These are phyloP conservation scores for Amphibolis antarctica DNA, from an alignment of 106 monocot genomes.

Conservation along the genomic window DNA sequence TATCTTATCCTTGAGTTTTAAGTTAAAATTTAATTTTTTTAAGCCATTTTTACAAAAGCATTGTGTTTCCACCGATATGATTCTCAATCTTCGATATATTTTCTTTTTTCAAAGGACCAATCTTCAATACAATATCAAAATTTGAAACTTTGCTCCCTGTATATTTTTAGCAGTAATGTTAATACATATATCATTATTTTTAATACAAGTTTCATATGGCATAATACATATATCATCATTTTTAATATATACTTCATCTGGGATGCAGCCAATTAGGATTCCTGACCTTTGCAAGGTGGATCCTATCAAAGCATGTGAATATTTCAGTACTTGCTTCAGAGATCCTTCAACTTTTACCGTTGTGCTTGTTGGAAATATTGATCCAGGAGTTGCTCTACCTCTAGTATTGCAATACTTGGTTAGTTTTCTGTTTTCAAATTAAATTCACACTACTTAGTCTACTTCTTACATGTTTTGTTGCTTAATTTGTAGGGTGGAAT, in stretches of 20 bases:
- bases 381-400: constrained; percentile 58
- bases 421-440: constrained; percentile 12
- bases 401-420: constrained; percentile 90
- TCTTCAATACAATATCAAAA: too few species aligned
- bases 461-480: constrained; percentile 6
- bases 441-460: neutral
- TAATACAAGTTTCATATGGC: too few species aligned
- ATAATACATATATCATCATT: too few species aligned
- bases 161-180: too few species aligned
- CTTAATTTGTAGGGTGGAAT: constrained; percentile 76
- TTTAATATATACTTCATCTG: neutral
- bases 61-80: too few species aligned
- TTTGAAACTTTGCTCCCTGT: too few species aligned
- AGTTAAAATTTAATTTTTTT: too few species aligned
- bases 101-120: too few species aligned
- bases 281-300: constrained; percentile 81
- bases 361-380: constrained; percentile 84
- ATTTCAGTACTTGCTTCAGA: constrained; percentile 80
- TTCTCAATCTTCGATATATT: too few species aligned
- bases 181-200: too few species aligned
- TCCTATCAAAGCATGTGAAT: constrained; percentile 85
- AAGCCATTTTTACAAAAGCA: too few species aligned
- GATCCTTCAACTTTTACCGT: constrained; percentile 96
- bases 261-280: constrained; percentile 76
- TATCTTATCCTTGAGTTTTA: too few species aligned